Evolutionary conservation across 2,329 filamentous ascomycete genomes (phyloP).

Genomic region (Penicillium brasilianum): DNA sequence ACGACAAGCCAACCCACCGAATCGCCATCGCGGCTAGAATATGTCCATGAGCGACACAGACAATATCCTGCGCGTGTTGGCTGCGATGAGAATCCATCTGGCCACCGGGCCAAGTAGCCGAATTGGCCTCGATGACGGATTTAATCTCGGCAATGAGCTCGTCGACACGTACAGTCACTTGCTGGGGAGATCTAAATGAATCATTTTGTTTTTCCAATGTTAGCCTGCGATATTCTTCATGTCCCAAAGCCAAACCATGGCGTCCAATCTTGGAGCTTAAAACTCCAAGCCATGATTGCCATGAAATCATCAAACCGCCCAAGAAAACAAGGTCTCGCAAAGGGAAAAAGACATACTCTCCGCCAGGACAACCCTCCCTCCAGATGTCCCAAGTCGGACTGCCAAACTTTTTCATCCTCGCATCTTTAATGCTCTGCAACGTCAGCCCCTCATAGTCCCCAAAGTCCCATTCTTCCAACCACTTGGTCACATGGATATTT

Average conservation of each 20-base stretch:
- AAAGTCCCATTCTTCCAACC: constrained; percentile 80
- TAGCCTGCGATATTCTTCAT: too few relatives aligned
- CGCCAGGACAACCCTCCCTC: constrained; percentile 24
- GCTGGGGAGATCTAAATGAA: neutral
- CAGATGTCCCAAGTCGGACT: constrained; percentile 23
- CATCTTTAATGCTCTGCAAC: constrained; percentile 64
- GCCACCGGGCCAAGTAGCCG: constrained; percentile 15
- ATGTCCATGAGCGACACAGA: constrained; percentile 26
- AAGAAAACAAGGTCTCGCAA: too few relatives aligned
- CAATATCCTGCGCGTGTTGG: constrained; percentile 18
- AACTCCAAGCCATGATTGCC: too few relatives aligned
- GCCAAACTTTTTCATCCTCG: constrained; percentile 10
- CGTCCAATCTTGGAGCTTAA: too few relatives aligned
- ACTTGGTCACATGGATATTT: constrained; percentile 55
- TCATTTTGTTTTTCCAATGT: too few relatives aligned
- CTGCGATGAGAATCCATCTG: constrained; percentile 3
- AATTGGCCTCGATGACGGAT: constrained; percentile 6
- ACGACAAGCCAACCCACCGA: constrained; percentile 19
- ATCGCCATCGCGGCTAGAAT: constrained; percentile 26
- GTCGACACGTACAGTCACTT: neutral
- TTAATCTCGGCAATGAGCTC: neutral
- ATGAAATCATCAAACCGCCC: too few relatives aligned
- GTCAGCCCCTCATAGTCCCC: constrained; percentile 80
- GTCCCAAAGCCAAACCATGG: too few relatives aligned
- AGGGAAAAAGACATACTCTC: constrained; percentile 28